These are phyloP conservation scores for Psidium guajava DNA, from an alignment of 345 rosid genomes.

Conservation along the genomic window DNA sequence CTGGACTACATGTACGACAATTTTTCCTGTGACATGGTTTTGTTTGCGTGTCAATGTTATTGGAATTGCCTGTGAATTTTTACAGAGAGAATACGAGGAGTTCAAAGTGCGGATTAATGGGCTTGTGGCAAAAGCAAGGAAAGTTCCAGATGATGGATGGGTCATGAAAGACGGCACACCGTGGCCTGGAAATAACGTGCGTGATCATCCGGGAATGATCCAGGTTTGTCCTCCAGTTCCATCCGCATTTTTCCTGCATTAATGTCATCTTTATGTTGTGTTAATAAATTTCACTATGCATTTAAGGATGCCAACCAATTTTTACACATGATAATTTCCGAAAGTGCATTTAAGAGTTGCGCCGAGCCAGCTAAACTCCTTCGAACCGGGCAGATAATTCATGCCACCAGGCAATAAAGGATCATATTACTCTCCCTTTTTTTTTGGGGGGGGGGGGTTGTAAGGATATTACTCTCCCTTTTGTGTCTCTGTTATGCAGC, in stretches of 20 bases:
- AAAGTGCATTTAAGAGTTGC: background rate
- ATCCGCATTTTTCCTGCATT: background rate
- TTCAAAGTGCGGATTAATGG: conserved; percentile 9
- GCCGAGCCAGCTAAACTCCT: background rate
- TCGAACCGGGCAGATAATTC: background rate
- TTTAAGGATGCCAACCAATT: background rate
- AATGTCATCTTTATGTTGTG: background rate
- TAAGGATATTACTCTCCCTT: background rate
- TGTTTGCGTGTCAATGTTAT: background rate
- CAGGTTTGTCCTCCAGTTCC: conserved; percentile 1
- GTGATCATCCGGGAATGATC: conserved; percentile 15
- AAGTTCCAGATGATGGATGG: conserved; percentile 11
- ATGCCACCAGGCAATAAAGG: background rate
- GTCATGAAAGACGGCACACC: conserved; percentile 11
- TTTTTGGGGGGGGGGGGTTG: no score
- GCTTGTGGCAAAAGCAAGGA: conserved; percentile 7
- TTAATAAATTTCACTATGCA: background rate
- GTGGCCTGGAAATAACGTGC: conserved; percentile 12
- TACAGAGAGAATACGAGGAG: conserved; percentile 14
- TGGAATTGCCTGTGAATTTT: background rate
- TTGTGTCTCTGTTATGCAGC: background rate
- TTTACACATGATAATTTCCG: background rate
- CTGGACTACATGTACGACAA: background rate
- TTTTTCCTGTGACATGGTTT: background rate
- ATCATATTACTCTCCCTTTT: background rate